Evolutionary conservation across 163 green algal genomes (phyloP).

Genomic region (Chloromonas sp.): DNA sequence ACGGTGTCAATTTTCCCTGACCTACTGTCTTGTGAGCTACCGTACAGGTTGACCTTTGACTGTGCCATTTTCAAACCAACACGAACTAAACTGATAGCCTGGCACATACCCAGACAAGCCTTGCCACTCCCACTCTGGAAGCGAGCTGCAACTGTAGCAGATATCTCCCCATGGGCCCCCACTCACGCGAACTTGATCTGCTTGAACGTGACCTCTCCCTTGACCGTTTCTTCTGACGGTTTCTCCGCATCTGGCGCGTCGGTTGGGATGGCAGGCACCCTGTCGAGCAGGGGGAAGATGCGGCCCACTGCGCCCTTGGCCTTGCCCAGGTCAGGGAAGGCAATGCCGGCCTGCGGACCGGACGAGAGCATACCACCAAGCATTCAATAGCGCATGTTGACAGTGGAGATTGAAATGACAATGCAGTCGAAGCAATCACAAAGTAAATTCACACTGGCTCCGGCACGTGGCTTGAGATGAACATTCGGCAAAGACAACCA

Average conservation of each 20-base stretch:
- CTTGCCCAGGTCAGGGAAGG: slow-evolving; percentile 78
- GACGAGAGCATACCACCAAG: no score
- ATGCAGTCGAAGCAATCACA: no score
- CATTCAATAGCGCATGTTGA: no score
- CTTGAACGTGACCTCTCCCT: neutral
- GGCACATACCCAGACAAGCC: neutral
- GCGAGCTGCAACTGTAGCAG: neutral
- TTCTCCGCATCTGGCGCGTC: neutral
- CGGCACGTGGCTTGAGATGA: no score
- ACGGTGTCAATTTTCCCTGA: neutral
- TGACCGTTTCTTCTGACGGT: neutral
- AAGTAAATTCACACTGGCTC: no score
- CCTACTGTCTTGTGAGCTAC: no score
- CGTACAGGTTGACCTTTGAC: no score
- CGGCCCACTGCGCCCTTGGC: slow-evolving; percentile 45
- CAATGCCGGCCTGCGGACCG: slow-evolving; percentile 12
- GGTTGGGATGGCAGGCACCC: slow-evolving; percentile 40
- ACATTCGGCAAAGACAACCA: no score
- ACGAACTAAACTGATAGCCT: no score
- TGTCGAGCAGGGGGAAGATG: slow-evolving; percentile 74
- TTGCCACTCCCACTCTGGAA: neutral
- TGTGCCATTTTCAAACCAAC: no score
- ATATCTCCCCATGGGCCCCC: neutral
- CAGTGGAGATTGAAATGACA: no score
- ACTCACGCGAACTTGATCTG: slow-evolving; percentile 1